phyloP scores from a whole-genome alignment of 2,329 filamentous ascomycete species.

The Cadophora sp. region DNA sequence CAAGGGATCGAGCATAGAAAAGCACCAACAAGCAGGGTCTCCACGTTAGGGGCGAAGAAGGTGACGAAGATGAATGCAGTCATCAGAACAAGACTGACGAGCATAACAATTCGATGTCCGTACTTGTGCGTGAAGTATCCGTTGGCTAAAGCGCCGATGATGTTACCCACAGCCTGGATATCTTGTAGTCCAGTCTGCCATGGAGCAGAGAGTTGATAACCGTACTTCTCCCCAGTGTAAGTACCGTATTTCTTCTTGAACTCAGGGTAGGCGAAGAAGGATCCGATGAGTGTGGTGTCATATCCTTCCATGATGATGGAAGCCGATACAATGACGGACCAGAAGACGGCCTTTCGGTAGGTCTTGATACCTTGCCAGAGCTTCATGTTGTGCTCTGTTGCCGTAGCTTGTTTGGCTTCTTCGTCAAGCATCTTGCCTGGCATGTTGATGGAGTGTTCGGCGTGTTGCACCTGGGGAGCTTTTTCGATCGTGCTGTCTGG shows the following conservation, averaged over 20 bases:
- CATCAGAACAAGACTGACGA: constrained; percentile 51
- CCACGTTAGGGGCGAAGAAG: constrained; percentile 55
- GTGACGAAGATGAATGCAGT: constrained; percentile 55
- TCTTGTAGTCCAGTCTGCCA: constrained; percentile 44
- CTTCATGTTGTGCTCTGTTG: constrained; percentile 11
- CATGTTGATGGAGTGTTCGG: constrained; percentile 10
- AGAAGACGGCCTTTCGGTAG: constrained; percentile 68
- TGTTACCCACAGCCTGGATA: constrained; percentile 40
- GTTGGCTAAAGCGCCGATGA: constrained; percentile 53
- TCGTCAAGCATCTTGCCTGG: constrained; percentile 12
- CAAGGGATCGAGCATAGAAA: constrained; percentile 57
- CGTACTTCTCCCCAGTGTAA: constrained; percentile 16
- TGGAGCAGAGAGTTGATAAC: constrained; percentile 38
- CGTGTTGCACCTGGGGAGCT: constrained; percentile 4
- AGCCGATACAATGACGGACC: constrained; percentile 34
- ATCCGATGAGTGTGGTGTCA: constrained; percentile 48
- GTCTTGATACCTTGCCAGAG: constrained; percentile 27
- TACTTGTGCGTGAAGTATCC: constrained; percentile 55
- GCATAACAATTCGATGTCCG: constrained; percentile 55
- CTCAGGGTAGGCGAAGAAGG: constrained; percentile 46
- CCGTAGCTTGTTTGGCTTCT: constrained; percentile 10
- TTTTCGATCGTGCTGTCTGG: constrained; percentile 13
- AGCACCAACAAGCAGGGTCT: constrained; percentile 54
- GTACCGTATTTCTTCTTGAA: constrained; percentile 34
- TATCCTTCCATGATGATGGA: constrained; percentile 47